Conservation (phyloP, 2,329 filamentous ascomycete species). For the Raffaelea albimanens region DNA sequence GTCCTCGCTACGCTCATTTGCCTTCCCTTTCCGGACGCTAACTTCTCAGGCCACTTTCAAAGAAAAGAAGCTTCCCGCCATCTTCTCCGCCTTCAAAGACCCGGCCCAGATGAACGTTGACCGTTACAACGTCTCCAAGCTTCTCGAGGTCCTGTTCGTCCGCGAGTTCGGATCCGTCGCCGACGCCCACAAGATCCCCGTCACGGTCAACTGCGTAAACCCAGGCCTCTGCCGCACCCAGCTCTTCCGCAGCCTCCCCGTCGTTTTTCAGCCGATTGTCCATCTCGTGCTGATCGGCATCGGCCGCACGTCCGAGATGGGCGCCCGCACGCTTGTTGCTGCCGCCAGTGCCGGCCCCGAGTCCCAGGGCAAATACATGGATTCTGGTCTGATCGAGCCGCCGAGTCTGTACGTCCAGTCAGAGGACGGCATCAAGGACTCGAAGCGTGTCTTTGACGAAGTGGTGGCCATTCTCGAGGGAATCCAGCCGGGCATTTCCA, state of each 20-base stretch:
- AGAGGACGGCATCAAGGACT: constrained; percentile 25
- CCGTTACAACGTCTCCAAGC: constrained; percentile 26
- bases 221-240: constrained; percentile 31
- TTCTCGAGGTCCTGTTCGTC: constrained; percentile 21
- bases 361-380: constrained; percentile 31
- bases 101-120: constrained; percentile 18
- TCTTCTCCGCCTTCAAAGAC: constrained; percentile 24
- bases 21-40: not conserved
- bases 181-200: constrained; percentile 18
- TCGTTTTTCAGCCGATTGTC: constrained; percentile 18
- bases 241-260: constrained; percentile 24
- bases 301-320: constrained; percentile 28
- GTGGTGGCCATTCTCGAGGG: constrained; percentile 30
- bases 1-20: not conserved
- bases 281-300: constrained; percentile 14
- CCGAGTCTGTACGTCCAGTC: constrained; percentile 24
- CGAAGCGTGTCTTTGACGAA: constrained; percentile 31
- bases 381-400: constrained; percentile 20
- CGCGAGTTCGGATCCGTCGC: constrained; percentile 24
- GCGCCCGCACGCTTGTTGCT: constrained; percentile 27
- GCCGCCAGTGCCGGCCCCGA: constrained; percentile 27
- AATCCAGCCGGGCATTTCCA: constrained; percentile 28
- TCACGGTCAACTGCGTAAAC: constrained; percentile 29
- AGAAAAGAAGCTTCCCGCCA: constrained; percentile 18
- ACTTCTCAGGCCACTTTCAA: constrained; percentile 21